These are phyloP conservation scores for Penicillium simplicissimum DNA, from an alignment of 495 filamentous ascomycete genomes.

Conservation along the genomic window DNA sequence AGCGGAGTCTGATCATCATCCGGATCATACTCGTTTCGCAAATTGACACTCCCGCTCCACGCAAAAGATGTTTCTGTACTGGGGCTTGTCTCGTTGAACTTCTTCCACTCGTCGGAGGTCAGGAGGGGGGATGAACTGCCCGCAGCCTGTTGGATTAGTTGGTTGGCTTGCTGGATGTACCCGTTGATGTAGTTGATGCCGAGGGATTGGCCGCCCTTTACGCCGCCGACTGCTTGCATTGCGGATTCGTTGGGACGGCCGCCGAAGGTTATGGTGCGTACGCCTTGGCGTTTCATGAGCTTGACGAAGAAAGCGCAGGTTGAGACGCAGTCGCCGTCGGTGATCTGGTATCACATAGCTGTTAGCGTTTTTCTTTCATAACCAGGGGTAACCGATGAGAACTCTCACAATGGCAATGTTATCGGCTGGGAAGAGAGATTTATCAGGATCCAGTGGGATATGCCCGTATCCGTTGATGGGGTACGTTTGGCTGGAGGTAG, in stretches of 20 bases:
- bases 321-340: conserved; percentile 65
- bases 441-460: conserved; percentile 29
- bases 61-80: conserved; percentile 17
- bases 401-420: conserved; percentile 49
- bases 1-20: conserved; percentile 32
- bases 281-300: conserved; percentile 55
- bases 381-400: not conserved
- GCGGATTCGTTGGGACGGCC: conserved; percentile 55
- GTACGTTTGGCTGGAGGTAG: conserved; percentile 34
- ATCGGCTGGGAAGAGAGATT: conserved; percentile 45
- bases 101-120: conserved; percentile 36
- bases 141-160: conserved; percentile 16
- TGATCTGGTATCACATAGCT: conserved; percentile 24
- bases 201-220: conserved; percentile 51
- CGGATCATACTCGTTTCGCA: conserved; percentile 34
- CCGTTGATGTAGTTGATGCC: conserved; percentile 31
- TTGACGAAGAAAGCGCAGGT: conserved; percentile 63
- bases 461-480: conserved; percentile 45
- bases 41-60: conserved; percentile 31
- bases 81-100: conserved; percentile 29
- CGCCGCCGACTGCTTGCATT: conserved; percentile 65
- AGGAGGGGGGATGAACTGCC: conserved; percentile 31
- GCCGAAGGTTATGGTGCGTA: conserved; percentile 62
- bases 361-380: not conserved
- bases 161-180: conserved; percentile 32